These are phyloP conservation scores for Penicillium occitanis DNA, from an alignment of 2,329 filamentous ascomycete species.

Conservation along the genomic window DNA sequence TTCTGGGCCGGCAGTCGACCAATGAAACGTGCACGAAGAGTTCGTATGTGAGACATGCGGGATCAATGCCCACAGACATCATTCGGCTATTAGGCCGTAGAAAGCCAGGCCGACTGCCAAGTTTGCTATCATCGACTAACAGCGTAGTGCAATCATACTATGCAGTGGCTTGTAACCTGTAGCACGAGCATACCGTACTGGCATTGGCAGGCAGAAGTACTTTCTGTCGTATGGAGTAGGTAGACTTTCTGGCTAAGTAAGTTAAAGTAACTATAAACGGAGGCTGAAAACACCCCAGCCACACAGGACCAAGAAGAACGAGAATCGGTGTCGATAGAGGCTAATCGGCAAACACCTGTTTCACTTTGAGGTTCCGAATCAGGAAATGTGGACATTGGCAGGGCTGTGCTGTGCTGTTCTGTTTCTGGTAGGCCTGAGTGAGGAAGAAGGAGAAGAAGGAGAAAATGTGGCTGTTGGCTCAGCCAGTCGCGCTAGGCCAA, in stretches of 20 bases:
- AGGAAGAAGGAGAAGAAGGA: neutral
- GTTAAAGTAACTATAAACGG: neutral
- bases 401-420: neutral
- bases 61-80: conserved; percentile 3
- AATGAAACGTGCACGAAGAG: conserved; percentile 8
- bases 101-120: neutral
- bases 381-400: conserved; percentile 2
- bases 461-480: conserved; percentile 3
- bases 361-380: neutral
- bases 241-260: neutral
- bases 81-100: neutral
- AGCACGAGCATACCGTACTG: neutral
- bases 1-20: neutral
- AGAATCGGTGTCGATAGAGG: neutral
- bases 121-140: neutral
- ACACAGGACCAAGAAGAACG: neutral
- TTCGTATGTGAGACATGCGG: conserved; percentile 14
- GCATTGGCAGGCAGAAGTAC: neutral
- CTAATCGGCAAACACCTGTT: neutral
- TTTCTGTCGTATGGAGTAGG: neutral
- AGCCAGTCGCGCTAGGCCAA: neutral
- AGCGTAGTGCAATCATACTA: too few relatives aligned
- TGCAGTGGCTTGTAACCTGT: neutral
- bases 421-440: neutral
- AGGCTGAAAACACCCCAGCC: conserved; percentile 3